Conservation (phyloP, 345 rosid species). For the Boechera retrofracta region DNA sequence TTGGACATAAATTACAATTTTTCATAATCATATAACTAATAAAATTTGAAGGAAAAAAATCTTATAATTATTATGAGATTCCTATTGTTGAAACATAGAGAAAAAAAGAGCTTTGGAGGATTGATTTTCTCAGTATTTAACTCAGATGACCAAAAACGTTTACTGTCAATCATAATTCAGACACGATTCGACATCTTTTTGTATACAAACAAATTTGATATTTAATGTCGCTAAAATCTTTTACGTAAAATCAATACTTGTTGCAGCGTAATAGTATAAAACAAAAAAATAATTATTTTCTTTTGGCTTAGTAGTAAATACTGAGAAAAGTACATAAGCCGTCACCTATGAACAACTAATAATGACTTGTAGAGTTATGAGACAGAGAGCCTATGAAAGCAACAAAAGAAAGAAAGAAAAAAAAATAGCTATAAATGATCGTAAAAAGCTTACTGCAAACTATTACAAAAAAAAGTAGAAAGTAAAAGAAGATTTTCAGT, state of each 20-base stretch:
- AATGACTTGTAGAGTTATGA: slow-evolving; percentile 31
- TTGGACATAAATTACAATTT: no score
- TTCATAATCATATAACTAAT: no score
- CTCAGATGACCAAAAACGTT: no score
- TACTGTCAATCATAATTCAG: neutral
- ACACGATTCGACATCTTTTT: neutral
- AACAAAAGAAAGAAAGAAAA: neutral
- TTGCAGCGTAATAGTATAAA: neutral
- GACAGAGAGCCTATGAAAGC: slow-evolving; percentile 26
- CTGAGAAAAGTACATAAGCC: slow-evolving; percentile 39
- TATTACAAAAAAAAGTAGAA: neutral
- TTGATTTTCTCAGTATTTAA: no score
- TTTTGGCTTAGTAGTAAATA: slow-evolving; percentile 9
- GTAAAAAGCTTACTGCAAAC: slow-evolving; percentile 32
- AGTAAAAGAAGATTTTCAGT: slow-evolving; percentile 31
- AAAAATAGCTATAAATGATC: slow-evolving; percentile 23
- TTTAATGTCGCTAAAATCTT: neutral
- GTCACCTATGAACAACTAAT: slow-evolving; percentile 45
- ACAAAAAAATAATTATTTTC: neutral
- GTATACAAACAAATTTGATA: neutral
- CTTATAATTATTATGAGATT: no score
- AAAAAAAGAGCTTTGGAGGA: no score
- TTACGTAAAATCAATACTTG: neutral
- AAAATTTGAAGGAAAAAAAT: no score
- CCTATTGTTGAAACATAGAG: no score